Evolutionary conservation across 257 asterid species (phyloP).

Genomic region (Plantago ovata): DNA sequence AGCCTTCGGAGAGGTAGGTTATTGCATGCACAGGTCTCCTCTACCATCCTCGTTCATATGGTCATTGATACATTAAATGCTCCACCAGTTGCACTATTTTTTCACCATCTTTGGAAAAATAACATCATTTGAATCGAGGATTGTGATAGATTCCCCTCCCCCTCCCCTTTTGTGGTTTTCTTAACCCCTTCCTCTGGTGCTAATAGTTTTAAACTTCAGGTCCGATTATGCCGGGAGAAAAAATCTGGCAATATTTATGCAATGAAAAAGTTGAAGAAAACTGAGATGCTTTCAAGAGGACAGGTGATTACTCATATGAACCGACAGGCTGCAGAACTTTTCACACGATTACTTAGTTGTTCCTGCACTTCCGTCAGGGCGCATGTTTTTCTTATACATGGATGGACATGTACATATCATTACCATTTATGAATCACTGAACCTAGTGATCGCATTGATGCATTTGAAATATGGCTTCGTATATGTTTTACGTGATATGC

Average conservation of each 20-base stretch:
- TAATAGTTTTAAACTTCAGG: slow-evolving; percentile 46
- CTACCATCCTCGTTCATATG: background rate
- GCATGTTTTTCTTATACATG: background rate
- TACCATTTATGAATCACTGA: slow-evolving; percentile 7
- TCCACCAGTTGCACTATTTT: too few species aligned
- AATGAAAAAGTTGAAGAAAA: slow-evolving; percentile 96
- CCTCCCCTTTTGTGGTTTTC: too few species aligned
- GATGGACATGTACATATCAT: background rate
- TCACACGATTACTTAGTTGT: background rate
- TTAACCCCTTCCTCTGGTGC: slow-evolving; percentile 16
- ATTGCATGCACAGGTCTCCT: slow-evolving; percentile 24
- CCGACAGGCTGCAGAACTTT: slow-evolving; percentile 13
- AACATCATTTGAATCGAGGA: too few species aligned
- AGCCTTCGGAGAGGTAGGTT: slow-evolving; percentile 95
- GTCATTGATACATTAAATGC: too few species aligned
- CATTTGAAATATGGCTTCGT: background rate
- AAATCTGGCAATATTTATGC: slow-evolving; percentile 95
- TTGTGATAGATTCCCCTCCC: too few species aligned
- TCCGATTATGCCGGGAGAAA: slow-evolving; percentile 85
- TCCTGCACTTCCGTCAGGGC: background rate
- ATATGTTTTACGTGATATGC: background rate
- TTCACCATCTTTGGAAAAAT: too few species aligned
- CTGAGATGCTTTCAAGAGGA: slow-evolving; percentile 97
- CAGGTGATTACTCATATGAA: slow-evolving; percentile 48
- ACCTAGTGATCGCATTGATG: slow-evolving; percentile 3